A percentile compares a stretch with the other conserved stretches of the same genome.
These are phyloP conservation scores for Salvia rosmarinus DNA, from an alignment of 257 asterid genomes.

Conservation along the genomic window DNA sequence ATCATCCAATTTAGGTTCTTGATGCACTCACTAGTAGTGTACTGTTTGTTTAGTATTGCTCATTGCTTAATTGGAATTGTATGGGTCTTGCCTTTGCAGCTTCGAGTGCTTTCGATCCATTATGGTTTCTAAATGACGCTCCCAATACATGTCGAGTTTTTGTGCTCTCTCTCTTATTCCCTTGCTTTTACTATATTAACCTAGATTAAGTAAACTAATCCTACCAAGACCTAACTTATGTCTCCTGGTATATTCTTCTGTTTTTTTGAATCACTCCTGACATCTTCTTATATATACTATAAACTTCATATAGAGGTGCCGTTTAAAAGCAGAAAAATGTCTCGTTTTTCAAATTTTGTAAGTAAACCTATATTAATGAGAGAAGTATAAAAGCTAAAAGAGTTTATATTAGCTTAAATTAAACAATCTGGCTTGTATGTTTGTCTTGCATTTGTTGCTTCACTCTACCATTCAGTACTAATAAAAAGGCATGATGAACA, in stretches of 20 bases:
- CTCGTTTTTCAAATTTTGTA: background rate
- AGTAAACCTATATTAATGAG: background rate
- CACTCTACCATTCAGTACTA: background rate
- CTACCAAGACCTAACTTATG: background rate
- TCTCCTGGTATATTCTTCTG: background rate
- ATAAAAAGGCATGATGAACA: background rate
- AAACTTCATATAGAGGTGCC: background rate
- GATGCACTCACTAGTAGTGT: constrained; percentile 15
- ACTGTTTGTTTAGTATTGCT: background rate
- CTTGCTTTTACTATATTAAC: background rate
- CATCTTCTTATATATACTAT: too few relatives aligned
- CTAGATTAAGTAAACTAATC: background rate
- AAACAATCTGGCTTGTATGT: too few relatives aligned
- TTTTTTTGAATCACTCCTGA: too few relatives aligned
- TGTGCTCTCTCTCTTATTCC: constrained; percentile 26
- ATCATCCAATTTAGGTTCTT: constrained; percentile 10
- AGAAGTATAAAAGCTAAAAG: too few relatives aligned
- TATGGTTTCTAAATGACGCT: background rate
- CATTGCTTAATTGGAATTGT: background rate
- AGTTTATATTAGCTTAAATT: too few relatives aligned
- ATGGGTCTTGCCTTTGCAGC: background rate
- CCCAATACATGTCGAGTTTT: background rate
- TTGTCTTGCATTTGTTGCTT: too few relatives aligned
- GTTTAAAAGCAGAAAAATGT: background rate
- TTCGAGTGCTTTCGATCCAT: constrained; percentile 3